Percentiles rank a stretch among this genome's conserved stretches.
phyloP scores from a whole-genome alignment of 345 rosid species.

The Salix brachista region DNA sequence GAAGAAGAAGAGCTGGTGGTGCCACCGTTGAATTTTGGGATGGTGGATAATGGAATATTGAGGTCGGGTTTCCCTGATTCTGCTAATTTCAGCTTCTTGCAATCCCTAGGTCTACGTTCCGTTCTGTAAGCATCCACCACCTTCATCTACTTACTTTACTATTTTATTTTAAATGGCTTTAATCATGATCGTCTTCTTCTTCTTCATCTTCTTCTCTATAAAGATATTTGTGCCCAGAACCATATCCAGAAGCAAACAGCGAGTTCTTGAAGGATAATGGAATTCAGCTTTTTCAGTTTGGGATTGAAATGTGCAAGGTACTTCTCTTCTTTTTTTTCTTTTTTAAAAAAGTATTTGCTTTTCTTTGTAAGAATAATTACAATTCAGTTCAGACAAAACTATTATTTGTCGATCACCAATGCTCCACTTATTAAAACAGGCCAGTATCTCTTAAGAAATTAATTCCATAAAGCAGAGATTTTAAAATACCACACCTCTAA shows the following conservation, averaged over 20 bases:
- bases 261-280: conserved; percentile 53
- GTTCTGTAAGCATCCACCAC: conserved; percentile 41
- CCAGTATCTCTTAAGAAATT: too few species aligned
- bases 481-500: too few species aligned
- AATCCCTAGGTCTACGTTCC: conserved; percentile 60
- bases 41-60: conserved; percentile 65
- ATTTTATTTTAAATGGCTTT: neutral
- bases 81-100: conserved; percentile 59
- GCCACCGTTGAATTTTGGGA: conserved; percentile 73
- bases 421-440: too few species aligned
- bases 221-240: conserved; percentile 70
- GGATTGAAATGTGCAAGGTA: conserved; percentile 73
- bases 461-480: too few species aligned
- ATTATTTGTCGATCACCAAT: neutral
- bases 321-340: neutral
- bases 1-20: conserved; percentile 40
- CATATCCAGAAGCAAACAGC: conserved; percentile 53
- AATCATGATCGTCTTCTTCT: too few species aligned
- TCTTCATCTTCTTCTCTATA: too few species aligned
- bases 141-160: neutral
- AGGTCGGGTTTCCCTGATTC: conserved; percentile 74
- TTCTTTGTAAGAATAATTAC: neutral
- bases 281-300: conserved; percentile 67
- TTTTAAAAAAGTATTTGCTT: too few species aligned
- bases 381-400: too few species aligned